Percentiles rank a stretch among this genome's conserved stretches.
Evolutionary conservation across 148 eudicot species (phyloP).

Genomic region (Spergularia bocconei): DNA sequence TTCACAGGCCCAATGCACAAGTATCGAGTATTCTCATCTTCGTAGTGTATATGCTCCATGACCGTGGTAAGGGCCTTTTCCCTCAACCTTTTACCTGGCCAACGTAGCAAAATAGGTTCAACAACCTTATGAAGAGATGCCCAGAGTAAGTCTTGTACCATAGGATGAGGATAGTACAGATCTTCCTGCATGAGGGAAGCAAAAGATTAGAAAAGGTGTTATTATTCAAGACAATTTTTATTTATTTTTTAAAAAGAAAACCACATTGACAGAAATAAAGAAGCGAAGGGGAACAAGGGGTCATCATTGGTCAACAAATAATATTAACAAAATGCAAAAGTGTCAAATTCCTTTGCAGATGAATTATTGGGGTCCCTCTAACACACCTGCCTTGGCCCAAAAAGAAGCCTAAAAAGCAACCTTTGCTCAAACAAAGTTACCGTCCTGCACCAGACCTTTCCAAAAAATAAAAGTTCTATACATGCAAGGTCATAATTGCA

Average conservation of each 20-base stretch:
- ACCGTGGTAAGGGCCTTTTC: slow-evolving; percentile 71
- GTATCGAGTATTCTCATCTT: slow-evolving; percentile 94
- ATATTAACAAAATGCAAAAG: too few relatives aligned
- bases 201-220: not conserved
- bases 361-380: too few relatives aligned
- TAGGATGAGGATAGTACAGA: slow-evolving; percentile 92
- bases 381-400: too few relatives aligned
- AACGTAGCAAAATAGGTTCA: slow-evolving; percentile 75
- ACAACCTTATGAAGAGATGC: slow-evolving; percentile 67
- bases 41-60: slow-evolving; percentile 97
- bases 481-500: not conserved
- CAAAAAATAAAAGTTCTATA: not conserved
- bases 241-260: too few relatives aligned
- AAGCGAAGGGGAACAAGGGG: too few relatives aligned
- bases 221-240: not conserved
- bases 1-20: slow-evolving; percentile 96
- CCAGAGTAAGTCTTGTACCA: slow-evolving; percentile 88
- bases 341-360: too few relatives aligned
- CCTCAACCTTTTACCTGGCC: slow-evolving; percentile 90
- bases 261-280: too few relatives aligned
- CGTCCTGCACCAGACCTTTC: too few relatives aligned
- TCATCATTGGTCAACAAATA: too few relatives aligned
- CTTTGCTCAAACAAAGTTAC: too few relatives aligned
- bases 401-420: too few relatives aligned
- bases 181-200: slow-evolving; percentile 68